phyloP scores from a whole-genome alignment of 23 red algal species.

The Gracilaria domingensis region DNA sequence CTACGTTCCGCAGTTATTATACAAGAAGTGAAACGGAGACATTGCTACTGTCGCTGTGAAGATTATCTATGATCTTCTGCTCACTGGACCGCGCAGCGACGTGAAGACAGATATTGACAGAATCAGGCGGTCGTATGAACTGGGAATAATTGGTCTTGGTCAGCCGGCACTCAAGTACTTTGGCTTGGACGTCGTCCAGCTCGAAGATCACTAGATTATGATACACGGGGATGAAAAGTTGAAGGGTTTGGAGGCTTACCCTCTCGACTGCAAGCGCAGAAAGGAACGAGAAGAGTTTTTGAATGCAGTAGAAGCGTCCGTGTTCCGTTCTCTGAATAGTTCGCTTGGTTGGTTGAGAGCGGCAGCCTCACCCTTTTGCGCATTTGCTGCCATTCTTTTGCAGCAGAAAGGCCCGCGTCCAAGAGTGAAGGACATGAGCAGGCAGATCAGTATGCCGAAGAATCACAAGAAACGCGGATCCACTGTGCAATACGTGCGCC shows the following conservation, averaged over 20 bases:
- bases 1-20: constrained; percentile 58
- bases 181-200: too few species aligned
- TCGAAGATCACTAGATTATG: too few species aligned
- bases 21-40: background rate
- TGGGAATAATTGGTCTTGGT: too few species aligned
- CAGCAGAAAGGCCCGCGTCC: constrained; percentile 20
- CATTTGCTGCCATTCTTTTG: background rate
- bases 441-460: background rate
- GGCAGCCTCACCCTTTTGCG: constrained; percentile 15
- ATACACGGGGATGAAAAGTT: too few species aligned
- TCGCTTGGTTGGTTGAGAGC: constrained; percentile 39
- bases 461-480: constrained; percentile 17
- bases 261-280: too few species aligned
- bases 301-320: too few species aligned
- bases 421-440: background rate
- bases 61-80: constrained; percentile 15
- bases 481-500: background rate
- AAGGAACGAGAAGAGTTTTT: too few species aligned
- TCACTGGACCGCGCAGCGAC: background rate
- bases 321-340: too few species aligned
- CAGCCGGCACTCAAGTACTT: too few species aligned
- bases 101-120: background rate
- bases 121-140: too few species aligned
- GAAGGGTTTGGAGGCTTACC: too few species aligned
- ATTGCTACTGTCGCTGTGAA: constrained; percentile 19